Percentiles rank a stretch among this genome's conserved stretches.
Conservation (phyloP, 2,329 filamentous ascomycete genomes). For the Fusarium stilboides region DNA sequence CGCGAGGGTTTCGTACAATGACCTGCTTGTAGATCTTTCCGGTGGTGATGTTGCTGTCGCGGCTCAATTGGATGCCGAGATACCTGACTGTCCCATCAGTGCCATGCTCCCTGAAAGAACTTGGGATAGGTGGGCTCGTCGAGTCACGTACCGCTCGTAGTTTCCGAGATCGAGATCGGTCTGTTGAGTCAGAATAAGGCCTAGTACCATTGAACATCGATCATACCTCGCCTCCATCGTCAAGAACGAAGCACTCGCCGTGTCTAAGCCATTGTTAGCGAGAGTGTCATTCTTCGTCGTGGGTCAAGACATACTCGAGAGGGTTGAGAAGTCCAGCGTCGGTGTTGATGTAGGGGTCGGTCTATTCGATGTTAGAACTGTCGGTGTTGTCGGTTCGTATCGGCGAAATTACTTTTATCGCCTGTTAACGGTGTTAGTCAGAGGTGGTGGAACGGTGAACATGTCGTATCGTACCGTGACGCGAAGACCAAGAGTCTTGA, state of each 20-base stretch:
- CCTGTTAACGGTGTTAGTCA: constrained; percentile 37
- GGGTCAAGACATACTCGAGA: constrained; percentile 49
- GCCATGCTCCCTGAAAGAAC: background rate
- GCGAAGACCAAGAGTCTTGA: constrained; percentile 86
- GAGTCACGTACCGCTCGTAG: constrained; percentile 62
- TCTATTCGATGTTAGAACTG: constrained; percentile 56
- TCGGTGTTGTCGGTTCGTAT: background rate
- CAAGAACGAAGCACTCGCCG: constrained; percentile 90
- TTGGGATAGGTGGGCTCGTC: background rate
- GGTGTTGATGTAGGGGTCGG: constrained; percentile 66
- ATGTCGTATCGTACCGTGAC: constrained; percentile 62
- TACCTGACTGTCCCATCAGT: constrained; percentile 61
- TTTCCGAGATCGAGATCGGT: constrained; percentile 71
- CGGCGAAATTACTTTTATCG: constrained; percentile 34
- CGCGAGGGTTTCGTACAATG: constrained; percentile 69
- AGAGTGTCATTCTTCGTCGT: background rate
- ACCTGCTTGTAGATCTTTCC: constrained; percentile 96
- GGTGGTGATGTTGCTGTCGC: constrained; percentile 96
- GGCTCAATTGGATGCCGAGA: constrained; percentile 83
- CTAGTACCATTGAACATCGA: background rate
- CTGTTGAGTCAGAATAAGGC: constrained; percentile 46
- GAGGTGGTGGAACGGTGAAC: background rate
- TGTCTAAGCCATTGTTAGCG: constrained; percentile 67
- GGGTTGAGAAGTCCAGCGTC: constrained; percentile 53
- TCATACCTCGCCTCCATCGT: constrained; percentile 68